Evolutionary conservation across 1,284 basidiomycete species (phyloP), one percentile per base, ranked within the genome.

Genomic region (Rhizopogon parksii): DNA sequence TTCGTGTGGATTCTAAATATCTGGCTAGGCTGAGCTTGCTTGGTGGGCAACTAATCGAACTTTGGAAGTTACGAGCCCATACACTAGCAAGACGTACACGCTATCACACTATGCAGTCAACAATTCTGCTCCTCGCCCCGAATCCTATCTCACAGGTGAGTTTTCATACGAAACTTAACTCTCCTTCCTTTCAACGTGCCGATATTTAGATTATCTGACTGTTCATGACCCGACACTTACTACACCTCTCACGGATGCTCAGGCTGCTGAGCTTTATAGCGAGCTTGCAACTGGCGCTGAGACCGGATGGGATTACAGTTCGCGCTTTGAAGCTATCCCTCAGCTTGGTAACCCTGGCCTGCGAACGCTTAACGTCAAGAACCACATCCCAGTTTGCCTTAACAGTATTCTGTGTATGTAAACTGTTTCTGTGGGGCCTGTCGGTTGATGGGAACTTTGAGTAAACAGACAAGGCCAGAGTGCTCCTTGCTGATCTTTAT

Each of bases 201-300:
- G 68, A 54, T 55, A 68, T 12, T 62, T 73, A 77, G 93, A 96
- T 70, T 95, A 90, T 61, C 59, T 71, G 25, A 91, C 89, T 0
- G 87, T 80, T 4, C 80, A 86, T 52, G 84, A 82, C 49, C 78
- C 83, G 0, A 72, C 74, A 0, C 59, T 80, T 4, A 59, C 61
- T 30, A 77, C 80, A 0, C 63, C 79, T 4, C 68, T 91, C 46
- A 86, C 79, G 52, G 82, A 82, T 17, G 69, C 74, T 1, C 68
- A 85, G 61, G 75, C 78, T 45, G 75, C 77, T 0, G 79, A 75
- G 2, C 66, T 97, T n/a, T 97, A 94, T 61, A 79, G 88, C n/a
- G 87, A 95, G 64, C 78, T 97, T 17, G 93, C 94, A 0, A 79
- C 77, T 46, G 93, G 91, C 39, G 94, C 92, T 1, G 93, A 96